Conservation (phyloP, 768 basidiomycete species). For the Termitomyces sp. region DNA sequence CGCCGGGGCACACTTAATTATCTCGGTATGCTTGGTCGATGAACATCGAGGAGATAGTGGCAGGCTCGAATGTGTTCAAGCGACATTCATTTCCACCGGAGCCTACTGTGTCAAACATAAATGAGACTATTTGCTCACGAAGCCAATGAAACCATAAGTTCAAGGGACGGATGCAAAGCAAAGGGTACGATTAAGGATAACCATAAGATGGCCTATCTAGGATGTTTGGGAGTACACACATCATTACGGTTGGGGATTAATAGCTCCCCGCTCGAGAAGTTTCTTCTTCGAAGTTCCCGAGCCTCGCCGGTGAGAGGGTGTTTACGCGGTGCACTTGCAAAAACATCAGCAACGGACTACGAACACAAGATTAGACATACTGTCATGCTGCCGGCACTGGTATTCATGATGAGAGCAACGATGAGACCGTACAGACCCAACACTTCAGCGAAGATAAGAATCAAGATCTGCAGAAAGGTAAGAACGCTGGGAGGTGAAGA, state of each 20-base stretch:
- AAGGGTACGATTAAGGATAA: slow-evolving; percentile 10
- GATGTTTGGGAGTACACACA: slow-evolving; percentile 9
- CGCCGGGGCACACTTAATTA: background rate
- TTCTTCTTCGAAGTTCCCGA: background rate
- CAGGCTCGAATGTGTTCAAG: background rate
- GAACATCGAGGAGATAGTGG: background rate
- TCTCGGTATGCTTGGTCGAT: background rate
- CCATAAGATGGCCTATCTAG: slow-evolving; percentile 9
- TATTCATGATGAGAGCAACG: slow-evolving; percentile 95
- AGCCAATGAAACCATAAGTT: background rate
- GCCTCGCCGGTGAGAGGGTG: background rate
- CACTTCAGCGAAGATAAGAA: slow-evolving; percentile 97
- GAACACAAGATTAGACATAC: slow-evolving; percentile 3
- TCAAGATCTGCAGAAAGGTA: slow-evolving; percentile 62
- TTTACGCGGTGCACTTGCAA: slow-evolving; percentile 6
- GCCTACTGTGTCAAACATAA: too few relatives aligned
- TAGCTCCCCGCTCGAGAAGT: slow-evolving; percentile 6
- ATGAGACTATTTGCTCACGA: background rate
- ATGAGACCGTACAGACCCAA: slow-evolving; percentile 54
- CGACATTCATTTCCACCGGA: background rate
- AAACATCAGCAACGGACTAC: background rate
- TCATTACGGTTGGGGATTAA: slow-evolving; percentile 10
- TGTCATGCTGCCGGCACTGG: slow-evolving; percentile 35
- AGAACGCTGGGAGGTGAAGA: background rate
- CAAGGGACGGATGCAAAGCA: background rate